A percentile compares a stretch with the other conserved stretches of the same genome.
Conservation (phyloP, 192 early-diverging fungal genomes). For the Mortierella antarctica region DNA sequence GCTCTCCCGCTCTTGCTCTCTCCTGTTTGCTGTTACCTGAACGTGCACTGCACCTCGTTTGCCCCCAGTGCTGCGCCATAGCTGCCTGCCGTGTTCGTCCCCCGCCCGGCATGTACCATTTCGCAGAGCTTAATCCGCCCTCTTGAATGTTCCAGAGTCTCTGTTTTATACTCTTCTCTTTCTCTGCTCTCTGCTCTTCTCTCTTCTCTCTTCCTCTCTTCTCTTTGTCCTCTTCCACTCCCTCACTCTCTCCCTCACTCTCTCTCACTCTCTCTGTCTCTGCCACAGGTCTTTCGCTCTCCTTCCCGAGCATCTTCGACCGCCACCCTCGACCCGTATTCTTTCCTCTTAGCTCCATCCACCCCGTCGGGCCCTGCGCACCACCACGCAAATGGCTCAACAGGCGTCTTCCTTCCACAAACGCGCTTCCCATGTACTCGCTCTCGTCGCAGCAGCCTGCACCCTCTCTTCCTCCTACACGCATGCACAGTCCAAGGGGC, state of each 20-base stretch:
- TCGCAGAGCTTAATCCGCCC: neutral
- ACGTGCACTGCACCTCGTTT: too few relatives aligned
- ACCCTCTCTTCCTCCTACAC: neutral
- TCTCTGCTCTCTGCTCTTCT: neutral
- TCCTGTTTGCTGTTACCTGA: too few relatives aligned
- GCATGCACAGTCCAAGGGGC: slow-evolving; percentile 37
- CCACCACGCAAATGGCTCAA: too few relatives aligned
- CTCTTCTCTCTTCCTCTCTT: neutral
- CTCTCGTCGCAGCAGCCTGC: neutral
- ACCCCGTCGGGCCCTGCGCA: too few relatives aligned
- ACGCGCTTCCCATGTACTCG: neutral
- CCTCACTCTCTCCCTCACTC: neutral
- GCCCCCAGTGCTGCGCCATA: too few relatives aligned
- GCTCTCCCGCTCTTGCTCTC: too few relatives aligned
- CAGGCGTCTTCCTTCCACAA: neutral
- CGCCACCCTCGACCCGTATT: too few relatives aligned
- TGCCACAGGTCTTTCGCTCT: neutral
- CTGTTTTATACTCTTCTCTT: neutral
- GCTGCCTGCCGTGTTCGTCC: too few relatives aligned
- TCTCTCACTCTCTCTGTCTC: neutral
- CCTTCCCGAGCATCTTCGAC: neutral
- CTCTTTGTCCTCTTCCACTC: neutral
- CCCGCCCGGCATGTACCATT: too few relatives aligned
- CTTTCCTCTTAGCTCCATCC: too few relatives aligned
- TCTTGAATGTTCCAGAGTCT: too few relatives aligned